Conservation (phyloP, 495 filamentous ascomycete species). For the Jackrogersella minutella region DNA sequence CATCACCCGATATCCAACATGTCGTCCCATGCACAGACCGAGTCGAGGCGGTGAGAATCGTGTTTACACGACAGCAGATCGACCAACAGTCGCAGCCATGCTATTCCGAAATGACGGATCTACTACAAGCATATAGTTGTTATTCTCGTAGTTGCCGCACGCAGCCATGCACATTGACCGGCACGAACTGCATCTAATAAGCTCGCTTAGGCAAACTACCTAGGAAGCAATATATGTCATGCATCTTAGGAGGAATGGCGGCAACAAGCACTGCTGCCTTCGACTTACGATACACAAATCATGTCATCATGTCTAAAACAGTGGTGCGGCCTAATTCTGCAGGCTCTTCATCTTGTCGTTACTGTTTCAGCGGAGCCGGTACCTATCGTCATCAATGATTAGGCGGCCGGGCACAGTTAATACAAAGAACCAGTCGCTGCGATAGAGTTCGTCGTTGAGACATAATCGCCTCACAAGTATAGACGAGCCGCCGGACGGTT, state of each 20-base stretch:
- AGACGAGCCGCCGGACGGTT: neutral
- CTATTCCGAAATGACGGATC: slow-evolving; percentile 14
- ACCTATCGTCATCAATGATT: neutral
- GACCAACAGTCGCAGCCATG: slow-evolving; percentile 5
- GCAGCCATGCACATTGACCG: neutral
- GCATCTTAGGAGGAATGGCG: slow-evolving; percentile 21
- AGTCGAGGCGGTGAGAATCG: slow-evolving; percentile 36
- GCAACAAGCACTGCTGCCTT: neutral
- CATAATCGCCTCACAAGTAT: neutral
- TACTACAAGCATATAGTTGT: neutral
- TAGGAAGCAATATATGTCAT: slow-evolving; percentile 4
- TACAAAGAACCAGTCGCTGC: neutral
- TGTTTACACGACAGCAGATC: slow-evolving; percentile 29
- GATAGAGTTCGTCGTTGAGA: neutral
- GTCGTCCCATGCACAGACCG: slow-evolving; percentile 3
- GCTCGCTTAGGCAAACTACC: slow-evolving; percentile 25
- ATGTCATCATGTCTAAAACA: neutral
- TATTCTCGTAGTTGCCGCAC: slow-evolving; percentile 1
- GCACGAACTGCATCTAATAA: slow-evolving; percentile 10
- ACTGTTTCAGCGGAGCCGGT: neutral
- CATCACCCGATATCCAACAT: slow-evolving; percentile 3
- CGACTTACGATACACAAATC: neutral
- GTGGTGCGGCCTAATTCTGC: neutral
- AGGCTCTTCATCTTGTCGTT: neutral
- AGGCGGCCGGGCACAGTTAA: neutral